Conservation (phyloP, 805 yeast genomes). For the Lachancea waltii region DNA sequence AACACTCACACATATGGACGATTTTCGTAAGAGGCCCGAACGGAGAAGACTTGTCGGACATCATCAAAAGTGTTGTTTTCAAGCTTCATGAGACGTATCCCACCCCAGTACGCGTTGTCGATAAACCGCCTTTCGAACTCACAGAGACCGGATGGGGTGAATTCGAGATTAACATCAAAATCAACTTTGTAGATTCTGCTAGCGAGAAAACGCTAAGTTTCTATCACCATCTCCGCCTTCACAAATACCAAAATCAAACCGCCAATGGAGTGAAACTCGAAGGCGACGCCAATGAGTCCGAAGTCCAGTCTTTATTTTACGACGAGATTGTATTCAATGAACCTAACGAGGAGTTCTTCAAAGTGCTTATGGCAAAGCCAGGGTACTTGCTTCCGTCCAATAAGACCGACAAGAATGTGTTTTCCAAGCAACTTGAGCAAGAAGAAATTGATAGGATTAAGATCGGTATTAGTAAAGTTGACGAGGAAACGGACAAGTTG, state of each 20-base stretch:
- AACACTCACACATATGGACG: constrained; percentile 95
- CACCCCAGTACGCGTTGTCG: constrained; percentile 78
- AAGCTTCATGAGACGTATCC: constrained; percentile 93
- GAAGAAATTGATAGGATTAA: constrained; percentile 58
- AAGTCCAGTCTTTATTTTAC: constrained; percentile 57
- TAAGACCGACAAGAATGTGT: constrained; percentile 35
- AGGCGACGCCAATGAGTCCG: constrained; percentile 27
- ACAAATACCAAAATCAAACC: constrained; percentile 58
- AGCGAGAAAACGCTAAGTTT: constrained; percentile 81
- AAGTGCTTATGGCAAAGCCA: constrained; percentile 63
- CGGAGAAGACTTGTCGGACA: constrained; percentile 71
- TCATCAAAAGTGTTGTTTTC: constrained; percentile 85
- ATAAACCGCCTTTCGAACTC: constrained; percentile 87
- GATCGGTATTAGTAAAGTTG: constrained; percentile 39
- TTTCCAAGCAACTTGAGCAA: constrained; percentile 49
- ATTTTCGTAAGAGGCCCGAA: constrained; percentile 78
- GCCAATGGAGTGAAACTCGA: constrained; percentile 6
- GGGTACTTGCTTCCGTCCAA: constrained; percentile 43
- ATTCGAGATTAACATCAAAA: constrained; percentile 83
- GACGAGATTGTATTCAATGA: constrained; percentile 94
- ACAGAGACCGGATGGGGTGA: constrained; percentile 99
- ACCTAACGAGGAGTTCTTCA: constrained; percentile 87
- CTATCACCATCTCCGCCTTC: constrained; percentile 85
- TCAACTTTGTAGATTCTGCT: constrained; percentile 80
- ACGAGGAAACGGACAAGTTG: constrained; percentile 39